phyloP scores from a whole-genome alignment of 140 eudicot species.

The Cichorium intybus region DNA sequence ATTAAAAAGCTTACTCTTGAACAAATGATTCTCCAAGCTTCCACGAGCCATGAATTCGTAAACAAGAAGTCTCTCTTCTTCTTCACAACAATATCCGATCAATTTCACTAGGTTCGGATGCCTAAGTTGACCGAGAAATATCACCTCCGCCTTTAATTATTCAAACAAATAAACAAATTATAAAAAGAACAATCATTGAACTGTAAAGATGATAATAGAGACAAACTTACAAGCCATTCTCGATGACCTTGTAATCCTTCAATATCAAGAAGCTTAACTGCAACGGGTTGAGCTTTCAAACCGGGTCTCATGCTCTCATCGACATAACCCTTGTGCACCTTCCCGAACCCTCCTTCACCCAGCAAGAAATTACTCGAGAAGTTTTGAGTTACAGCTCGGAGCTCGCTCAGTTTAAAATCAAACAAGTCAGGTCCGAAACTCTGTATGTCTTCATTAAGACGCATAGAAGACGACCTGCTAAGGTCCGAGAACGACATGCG shows the following conservation, averaged over 20 bases:
- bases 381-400: conserved; percentile 67
- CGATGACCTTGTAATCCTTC: conserved; percentile 97
- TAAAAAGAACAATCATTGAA: not conserved
- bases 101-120: conserved; percentile 81
- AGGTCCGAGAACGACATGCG: conserved; percentile 66
- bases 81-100: conserved; percentile 94
- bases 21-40: conserved; percentile 90
- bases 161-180: not conserved
- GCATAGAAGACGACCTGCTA: conserved; percentile 70
- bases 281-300: conserved; percentile 94
- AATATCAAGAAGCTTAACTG: conserved; percentile 91
- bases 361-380: conserved; percentile 68
- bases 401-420: conserved; percentile 73
- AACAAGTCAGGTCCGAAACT: conserved; percentile 76
- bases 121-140: conserved; percentile 89
- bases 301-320: conserved; percentile 72
- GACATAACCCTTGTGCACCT: conserved; percentile 79
- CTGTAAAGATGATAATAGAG: not conserved
- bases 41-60: conserved; percentile 95
- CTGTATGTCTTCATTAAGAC: conserved; percentile 75
- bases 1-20: conserved; percentile 58
- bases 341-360: conserved; percentile 98
- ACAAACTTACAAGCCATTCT: conserved; percentile 94
- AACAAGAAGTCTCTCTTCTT: conserved; percentile 82
- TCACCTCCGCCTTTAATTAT: conserved; percentile 72